Evolutionary conservation across 495 filamentous ascomycete species (phyloP).

Genomic region (Tuber indicum): DNA sequence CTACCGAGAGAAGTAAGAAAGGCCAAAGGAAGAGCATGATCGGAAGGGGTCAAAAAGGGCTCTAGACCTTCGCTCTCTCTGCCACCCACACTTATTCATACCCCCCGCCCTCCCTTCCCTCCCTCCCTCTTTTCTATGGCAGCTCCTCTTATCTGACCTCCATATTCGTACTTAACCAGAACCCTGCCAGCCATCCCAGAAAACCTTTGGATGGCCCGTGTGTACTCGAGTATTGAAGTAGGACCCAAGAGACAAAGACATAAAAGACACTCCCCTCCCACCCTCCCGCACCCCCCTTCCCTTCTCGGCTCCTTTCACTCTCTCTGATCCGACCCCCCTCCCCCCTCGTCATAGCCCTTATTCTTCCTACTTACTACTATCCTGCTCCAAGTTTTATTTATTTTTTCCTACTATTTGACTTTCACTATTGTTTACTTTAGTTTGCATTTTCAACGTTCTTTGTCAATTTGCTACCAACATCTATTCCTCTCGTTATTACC

Average conservation of each 20-base stretch:
- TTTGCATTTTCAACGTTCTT: conserved; percentile 10
- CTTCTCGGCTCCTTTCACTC: conserved; percentile 40
- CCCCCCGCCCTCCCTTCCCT: background rate
- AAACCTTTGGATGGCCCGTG: conserved; percentile 30
- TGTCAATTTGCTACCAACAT: background rate
- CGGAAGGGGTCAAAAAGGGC: conserved; percentile 17
- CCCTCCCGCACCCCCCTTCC: conserved; percentile 19
- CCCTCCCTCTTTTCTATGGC: background rate
- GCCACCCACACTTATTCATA: conserved; percentile 2
- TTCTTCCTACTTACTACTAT: conserved; percentile 20
- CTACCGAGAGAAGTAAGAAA: conserved; percentile 22
- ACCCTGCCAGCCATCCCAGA: conserved; percentile 24
- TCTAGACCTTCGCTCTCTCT: background rate
- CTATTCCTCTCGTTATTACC: background rate
- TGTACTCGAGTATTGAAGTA: conserved; percentile 18
- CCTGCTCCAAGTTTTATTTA: conserved; percentile 18
- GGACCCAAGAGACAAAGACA: conserved; percentile 12
- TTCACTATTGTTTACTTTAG: conserved; percentile 27
- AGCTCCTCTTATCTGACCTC: conserved; percentile 6
- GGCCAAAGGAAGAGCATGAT: conserved; percentile 17
- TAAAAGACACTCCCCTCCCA: conserved; percentile 33
- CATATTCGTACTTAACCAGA: conserved; percentile 18
- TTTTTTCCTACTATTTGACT: conserved; percentile 27
- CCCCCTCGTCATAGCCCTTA: conserved; percentile 31
- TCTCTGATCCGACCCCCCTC: conserved; percentile 29